Percentiles rank a stretch among this genome's conserved stretches.
These are phyloP conservation scores for Pichia sorboxylosa DNA, from an alignment of 1,139 yeast genomes.

Conservation along the genomic window DNA sequence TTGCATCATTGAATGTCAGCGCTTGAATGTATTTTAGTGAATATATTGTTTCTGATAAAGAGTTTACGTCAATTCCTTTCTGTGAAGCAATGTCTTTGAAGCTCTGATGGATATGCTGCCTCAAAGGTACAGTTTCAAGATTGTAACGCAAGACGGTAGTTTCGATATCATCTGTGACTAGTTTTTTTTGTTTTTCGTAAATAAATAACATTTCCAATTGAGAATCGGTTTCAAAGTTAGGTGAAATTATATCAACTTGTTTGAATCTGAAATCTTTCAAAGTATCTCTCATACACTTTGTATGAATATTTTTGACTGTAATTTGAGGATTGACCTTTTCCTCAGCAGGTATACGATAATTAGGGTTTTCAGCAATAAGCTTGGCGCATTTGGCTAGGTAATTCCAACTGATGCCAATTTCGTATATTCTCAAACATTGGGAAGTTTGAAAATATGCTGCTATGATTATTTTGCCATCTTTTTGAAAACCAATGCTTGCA, in stretches of 20 bases:
- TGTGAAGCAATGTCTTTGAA: slow-evolving; percentile 18
- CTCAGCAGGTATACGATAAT: slow-evolving; percentile 41
- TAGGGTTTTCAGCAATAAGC: slow-evolving; percentile 38
- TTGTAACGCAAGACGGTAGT: slow-evolving; percentile 31
- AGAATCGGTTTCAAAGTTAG: slow-evolving; percentile 25
- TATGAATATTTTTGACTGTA: slow-evolving; percentile 12
- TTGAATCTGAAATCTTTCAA: slow-evolving; percentile 16
- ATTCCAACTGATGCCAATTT: slow-evolving; percentile 52
- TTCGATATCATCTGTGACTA: slow-evolving; percentile 5
- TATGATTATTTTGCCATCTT: slow-evolving; percentile 38
- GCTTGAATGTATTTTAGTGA: slow-evolving; percentile 14
- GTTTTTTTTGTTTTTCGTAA: slow-evolving; percentile 4
- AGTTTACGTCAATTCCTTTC: slow-evolving; percentile 10
- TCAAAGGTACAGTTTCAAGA: slow-evolving; percentile 18
- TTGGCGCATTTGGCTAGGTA: slow-evolving; percentile 37
- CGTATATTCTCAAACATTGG: slow-evolving; percentile 34
- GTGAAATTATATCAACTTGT: slow-evolving; percentile 33
- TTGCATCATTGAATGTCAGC: slow-evolving; percentile 17
- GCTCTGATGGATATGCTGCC: slow-evolving; percentile 16
- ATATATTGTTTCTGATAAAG: slow-evolving; percentile 3
- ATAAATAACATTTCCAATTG: slow-evolving; percentile 6
- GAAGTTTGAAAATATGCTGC: slow-evolving; percentile 35
- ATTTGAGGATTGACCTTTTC: slow-evolving; percentile 22
- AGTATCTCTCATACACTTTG: slow-evolving; percentile 12
- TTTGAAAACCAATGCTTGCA: slow-evolving; percentile 51